phyloP scores from a whole-genome alignment of 345 rosid genomes.

The Eucalyptus polybractea region DNA sequence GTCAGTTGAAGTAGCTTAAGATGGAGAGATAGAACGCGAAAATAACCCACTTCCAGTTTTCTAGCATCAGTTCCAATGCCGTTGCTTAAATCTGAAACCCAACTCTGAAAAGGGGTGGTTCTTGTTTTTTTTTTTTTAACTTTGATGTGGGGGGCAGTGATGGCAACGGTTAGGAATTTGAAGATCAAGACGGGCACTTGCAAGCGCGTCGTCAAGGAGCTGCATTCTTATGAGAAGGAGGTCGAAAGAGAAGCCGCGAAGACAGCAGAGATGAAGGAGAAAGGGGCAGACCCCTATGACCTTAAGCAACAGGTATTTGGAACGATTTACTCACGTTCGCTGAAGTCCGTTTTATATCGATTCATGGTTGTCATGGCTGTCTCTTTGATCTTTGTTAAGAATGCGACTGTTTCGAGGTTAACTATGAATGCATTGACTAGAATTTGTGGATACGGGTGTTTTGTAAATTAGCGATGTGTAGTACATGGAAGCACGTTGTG shows the following conservation, averaged over 20 bases:
- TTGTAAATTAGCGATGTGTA: not conserved
- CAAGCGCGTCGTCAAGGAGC: conserved; percentile 76
- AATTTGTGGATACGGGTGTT: not conserved
- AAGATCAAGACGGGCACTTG: conserved; percentile 76
- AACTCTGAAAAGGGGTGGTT: not conserved
- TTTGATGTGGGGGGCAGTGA: not conserved
- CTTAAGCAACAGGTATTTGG: conserved; percentile 77
- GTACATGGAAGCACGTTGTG: not conserved
- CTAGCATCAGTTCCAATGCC: not conserved
- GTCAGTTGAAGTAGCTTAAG: not conserved
- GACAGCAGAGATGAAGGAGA: conserved; percentile 85
- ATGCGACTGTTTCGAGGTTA: not conserved
- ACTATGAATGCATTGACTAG: not conserved
- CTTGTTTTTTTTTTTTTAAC: not conserved
- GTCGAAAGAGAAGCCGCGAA: conserved; percentile 86
- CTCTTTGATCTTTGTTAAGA: not conserved
- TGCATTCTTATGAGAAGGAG: conserved; percentile 83
- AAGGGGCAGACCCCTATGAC: conserved; percentile 86
- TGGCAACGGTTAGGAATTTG: conserved; percentile 61
- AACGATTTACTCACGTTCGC: not conserved
- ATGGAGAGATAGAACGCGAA: not conserved
- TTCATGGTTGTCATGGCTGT: not conserved
- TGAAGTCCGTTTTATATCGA: not conserved
- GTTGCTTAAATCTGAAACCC: not conserved
- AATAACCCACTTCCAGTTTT: not conserved